These are phyloP conservation scores for Entoloma clypeatum DNA, from an alignment of 1,284 basidiomycete genomes.

Conservation along the genomic window DNA sequence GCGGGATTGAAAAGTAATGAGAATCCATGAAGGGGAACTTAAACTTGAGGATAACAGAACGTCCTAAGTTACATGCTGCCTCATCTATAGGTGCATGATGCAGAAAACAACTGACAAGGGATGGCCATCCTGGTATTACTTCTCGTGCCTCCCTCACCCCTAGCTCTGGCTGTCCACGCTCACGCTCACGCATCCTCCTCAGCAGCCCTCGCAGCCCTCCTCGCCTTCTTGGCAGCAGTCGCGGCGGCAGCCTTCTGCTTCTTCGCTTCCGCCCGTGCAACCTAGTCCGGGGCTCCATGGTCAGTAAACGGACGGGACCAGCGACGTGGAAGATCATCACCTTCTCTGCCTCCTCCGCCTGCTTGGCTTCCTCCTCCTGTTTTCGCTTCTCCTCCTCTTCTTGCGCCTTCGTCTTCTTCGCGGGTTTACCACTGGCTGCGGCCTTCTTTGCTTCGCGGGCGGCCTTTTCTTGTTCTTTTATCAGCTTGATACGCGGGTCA, in stretches of 20 bases:
- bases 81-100: too few species aligned
- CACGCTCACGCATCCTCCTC: conserved; percentile 27
- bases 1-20: too few species aligned
- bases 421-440: conserved; percentile 32
- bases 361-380: conserved; percentile 70
- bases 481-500: conserved; percentile 96
- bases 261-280: conserved; percentile 75
- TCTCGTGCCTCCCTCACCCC: too few species aligned
- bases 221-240: conserved; percentile 93
- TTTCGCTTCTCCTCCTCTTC: conserved; percentile 72
- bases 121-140: too few species aligned
- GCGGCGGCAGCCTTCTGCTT: conserved; percentile 82
- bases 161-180: too few species aligned
- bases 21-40: too few species aligned
- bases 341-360: conserved; percentile 66
- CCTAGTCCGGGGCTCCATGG: conserved; percentile 29
- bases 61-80: too few species aligned
- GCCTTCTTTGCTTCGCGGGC: conserved; percentile 92
- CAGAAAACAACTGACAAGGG: too few species aligned
- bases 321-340: conserved; percentile 32
- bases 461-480: conserved; percentile 96
- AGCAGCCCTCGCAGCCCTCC: conserved; percentile 37
- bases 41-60: too few species aligned
- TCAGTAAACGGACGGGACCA: background rate
- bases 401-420: conserved; percentile 46